A percentile compares a stretch with the other conserved stretches of the same genome.
These are phyloP conservation scores for Stemphylium lycopersici DNA, from an alignment of 2,329 filamentous ascomycete genomes.

Conservation along the genomic window DNA sequence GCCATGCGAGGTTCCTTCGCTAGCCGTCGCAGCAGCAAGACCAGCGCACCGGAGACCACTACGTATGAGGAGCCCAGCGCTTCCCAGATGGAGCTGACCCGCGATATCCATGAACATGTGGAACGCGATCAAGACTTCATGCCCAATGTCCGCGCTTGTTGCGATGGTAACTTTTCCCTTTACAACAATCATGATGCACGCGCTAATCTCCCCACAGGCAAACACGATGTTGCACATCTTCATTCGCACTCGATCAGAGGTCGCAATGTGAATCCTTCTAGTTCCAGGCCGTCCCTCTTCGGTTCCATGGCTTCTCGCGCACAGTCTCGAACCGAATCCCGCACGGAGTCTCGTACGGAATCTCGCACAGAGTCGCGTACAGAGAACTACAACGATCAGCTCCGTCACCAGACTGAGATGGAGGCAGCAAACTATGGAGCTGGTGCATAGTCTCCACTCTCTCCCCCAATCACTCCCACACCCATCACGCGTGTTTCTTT, in stretches of 20 bases:
- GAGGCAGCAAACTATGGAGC: slow-evolving; percentile 36
- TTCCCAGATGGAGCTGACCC: slow-evolving; percentile 74
- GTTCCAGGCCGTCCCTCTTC: slow-evolving; percentile 37
- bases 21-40: slow-evolving; percentile 52
- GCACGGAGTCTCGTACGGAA: slow-evolving; percentile 21
- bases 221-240: slow-evolving; percentile 59
- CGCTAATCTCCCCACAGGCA: slow-evolving; percentile 43
- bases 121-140: slow-evolving; percentile 78
- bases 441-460: slow-evolving; percentile 30
- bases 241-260: slow-evolving; percentile 41
- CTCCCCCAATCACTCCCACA: slow-evolving; percentile 16
- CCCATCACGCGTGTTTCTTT: slow-evolving; percentile 6
- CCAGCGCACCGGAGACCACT: slow-evolving; percentile 39
- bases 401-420: slow-evolving; percentile 32
- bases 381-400: slow-evolving; percentile 33
- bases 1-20: slow-evolving; percentile 58
- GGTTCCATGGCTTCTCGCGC: slow-evolving; percentile 45
- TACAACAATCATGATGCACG: slow-evolving; percentile 7
- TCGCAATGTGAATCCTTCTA: slow-evolving; percentile 35
- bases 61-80: slow-evolving; percentile 66
- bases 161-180: slow-evolving; percentile 75
- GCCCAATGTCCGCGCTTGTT: slow-evolving; percentile 96
- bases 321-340: slow-evolving; percentile 36
- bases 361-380: slow-evolving; percentile 34
- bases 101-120: slow-evolving; percentile 77